Evolutionary conservation across 805 yeast genomes (phyloP), one percentile per base, ranked within the genome.

Genomic region (Candida boleticola): DNA sequence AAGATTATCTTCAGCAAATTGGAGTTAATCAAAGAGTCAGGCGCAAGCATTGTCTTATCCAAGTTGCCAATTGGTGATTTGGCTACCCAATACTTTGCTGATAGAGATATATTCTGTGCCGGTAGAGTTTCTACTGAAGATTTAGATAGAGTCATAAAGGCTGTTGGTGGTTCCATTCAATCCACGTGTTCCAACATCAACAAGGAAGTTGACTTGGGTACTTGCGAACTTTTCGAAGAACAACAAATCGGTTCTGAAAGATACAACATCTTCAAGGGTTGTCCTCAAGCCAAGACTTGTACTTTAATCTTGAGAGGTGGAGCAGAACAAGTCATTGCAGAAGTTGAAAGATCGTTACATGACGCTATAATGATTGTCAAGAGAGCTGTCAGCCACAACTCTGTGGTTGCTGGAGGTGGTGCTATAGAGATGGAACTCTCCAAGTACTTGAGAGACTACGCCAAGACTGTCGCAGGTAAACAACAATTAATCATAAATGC

Each of bases 361-460:
- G 99, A 93, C 68, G 99, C 99, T 39, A 89, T 93, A 39, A 92
- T 92, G 99, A 90, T 93, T 62, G 98, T 92, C 36, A 92, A 90
- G 68, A 79, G 99, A 55, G 95, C 98, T 1, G 80, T 93, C 32
- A 83, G 86, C 58, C 90, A 90, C 61, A 85, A 82, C 57, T 71
- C 79, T 22, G 82, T 93, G 51, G 99, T 93, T 44, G 98, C 96
- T 11, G 99, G 99, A 48, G 99, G 99, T 50, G 99, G 99, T 49
- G 99, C 99, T 27, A 85, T 89, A 49, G 99, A 93, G 67, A 93
- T 93, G 99, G 98, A 93, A 61, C 59, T 93, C 31, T 89, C 97
- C 29, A 88, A 81, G 61, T 80, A 85, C 61, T 74, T 93, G 53
- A 80, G 99, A 57, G 96, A 89, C 54, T 79, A 83, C 57, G 82